Evolutionary conservation across 208 protist genomes (phyloP), one percentile per base, ranked within the genome.

Genomic region (Acanthamoeba lenticulata): DNA sequence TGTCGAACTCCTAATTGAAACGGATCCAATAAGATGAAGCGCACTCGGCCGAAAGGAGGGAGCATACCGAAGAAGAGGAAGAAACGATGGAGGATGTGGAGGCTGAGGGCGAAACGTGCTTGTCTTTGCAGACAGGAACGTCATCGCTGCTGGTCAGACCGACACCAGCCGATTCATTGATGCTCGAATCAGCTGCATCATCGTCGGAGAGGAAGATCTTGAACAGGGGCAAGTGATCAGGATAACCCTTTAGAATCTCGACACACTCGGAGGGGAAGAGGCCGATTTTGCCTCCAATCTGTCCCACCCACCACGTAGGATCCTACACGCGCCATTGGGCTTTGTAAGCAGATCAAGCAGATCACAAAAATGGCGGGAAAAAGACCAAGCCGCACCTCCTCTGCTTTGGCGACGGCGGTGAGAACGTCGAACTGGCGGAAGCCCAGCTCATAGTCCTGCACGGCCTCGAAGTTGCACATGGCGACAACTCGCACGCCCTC

Each of bases 351-450:
- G 21, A 57, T 1, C 4, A 57, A 57, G 24, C 2, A 55, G 11
- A 6, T 9, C 45, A 52, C 45, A 62, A 62, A 72, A 47, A 15
- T n/a, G 0, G 5, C 4, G 13, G 32, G 62, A 32, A 36, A 69
- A n/a, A n/a, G 5, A 15, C 45, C 5, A 52, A 52, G 29, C 9
- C 60, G 60, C 19, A 77, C 67, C 67, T 77, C 67, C 2, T 77
- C 67, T 0, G 67, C 67, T 44, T 77, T 77, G 29, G 67, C 67
- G 15, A 77, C 29, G 29, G 67, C 67, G 7, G 67, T 77, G 67
- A 77, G 67, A 6, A 77, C 67, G 67, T 77, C 67, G 67, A 40
- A 77, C 67, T 77, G 67, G 27, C 67, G 67, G 67, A 77, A 77
- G 67, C 67, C 67, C 67, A 77, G 67, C 36, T 77, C 67, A 32